Evolutionary conservation across 257 asterid species (phyloP), one percentile per base, ranked within the genome.

Genomic region (Echium plantagineum): DNA sequence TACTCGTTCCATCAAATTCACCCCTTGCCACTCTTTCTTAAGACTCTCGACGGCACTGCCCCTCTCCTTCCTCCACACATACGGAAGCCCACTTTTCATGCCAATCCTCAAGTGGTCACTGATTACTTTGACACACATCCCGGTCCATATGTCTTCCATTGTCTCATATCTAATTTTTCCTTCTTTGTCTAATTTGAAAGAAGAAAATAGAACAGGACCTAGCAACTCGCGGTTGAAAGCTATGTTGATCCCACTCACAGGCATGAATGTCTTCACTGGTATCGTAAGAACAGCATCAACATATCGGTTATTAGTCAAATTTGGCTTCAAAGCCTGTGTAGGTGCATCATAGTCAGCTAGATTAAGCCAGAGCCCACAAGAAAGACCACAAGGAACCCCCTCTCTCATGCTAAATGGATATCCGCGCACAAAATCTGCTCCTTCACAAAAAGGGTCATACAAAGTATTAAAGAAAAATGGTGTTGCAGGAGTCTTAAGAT

Each of bases 1-100:
- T 2, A 84, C 85, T 9, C 81, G 86, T 69, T 89, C 97, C 97
- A 86, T 86, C 54, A 82, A 84, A 84, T 84, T 83, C 28, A 89
- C 97, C 20, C 95, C 97, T 62, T 84, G 88, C 97, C 97, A 89
- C 69, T 89, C 97, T 65, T 89, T 89, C 83, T 83, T 89, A 84
- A 89, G 76, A 57, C 95, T 86, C 75, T 83, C 93, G 0, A 86
- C 55, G 0, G 88, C 86, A 53, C 72, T 56, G 2, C 97, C 95
- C 64, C 94, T 75, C 51, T 89, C 93, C 54, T 84, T 80, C 71
- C 97, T 85, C 93, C 90, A 86, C 55, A 89, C 94, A 10, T 89
- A 89, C 0, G 95, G 97, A 46, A 86, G 74, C 71, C 97, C 97
- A 60, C 77, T 86, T 69, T 86, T 86, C 75, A 89, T 88, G 3